phyloP scores from a whole-genome alignment of 495 filamentous ascomycete species.

The Penicillium daleae region DNA sequence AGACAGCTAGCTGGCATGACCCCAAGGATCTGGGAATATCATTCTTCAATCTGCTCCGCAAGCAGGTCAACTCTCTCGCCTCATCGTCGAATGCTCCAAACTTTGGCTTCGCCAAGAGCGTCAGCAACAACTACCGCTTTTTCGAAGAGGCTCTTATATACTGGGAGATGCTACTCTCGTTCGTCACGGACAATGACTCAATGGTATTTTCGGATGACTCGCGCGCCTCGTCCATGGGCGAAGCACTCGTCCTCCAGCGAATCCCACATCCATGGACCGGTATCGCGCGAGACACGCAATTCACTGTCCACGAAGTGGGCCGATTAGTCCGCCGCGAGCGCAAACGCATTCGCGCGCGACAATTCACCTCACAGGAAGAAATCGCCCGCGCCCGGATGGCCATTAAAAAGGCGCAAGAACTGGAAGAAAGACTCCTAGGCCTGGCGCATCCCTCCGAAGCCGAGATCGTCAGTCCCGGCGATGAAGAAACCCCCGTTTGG shows the following conservation, averaged over 20 bases:
- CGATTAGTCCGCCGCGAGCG: conserved; percentile 55
- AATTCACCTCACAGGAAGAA: conserved; percentile 44
- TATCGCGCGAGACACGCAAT: conserved; percentile 57
- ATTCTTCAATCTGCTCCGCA: conserved; percentile 50
- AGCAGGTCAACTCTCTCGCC: conserved; percentile 45
- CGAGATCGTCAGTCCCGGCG: conserved; percentile 56
- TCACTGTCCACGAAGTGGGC: conserved; percentile 58
- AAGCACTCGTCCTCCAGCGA: conserved; percentile 42
- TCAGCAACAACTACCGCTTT: conserved; percentile 56
- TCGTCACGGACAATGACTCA: conserved; percentile 53
- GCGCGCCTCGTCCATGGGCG: conserved; percentile 20
- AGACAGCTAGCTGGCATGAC: conserved; percentile 62
- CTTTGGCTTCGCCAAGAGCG: conserved; percentile 28
- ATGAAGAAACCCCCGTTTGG: conserved; percentile 59
- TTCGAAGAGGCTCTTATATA: conserved; percentile 63
- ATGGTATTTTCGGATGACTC: conserved; percentile 31
- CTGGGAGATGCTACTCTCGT: conserved; percentile 64
- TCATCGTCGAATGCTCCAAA: conserved; percentile 17
- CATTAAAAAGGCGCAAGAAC: conserved; percentile 48
- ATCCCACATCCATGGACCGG: conserved; percentile 65
- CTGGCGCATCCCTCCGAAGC: conserved; percentile 53
- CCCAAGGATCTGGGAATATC: conserved; percentile 56
- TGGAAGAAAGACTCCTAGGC: conserved; percentile 56
- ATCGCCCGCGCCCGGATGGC: conserved; percentile 46
- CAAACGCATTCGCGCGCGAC: conserved; percentile 40